phyloP scores from a whole-genome alignment of 2,329 filamentous ascomycete species.

The Fusarium xylarioides region DNA sequence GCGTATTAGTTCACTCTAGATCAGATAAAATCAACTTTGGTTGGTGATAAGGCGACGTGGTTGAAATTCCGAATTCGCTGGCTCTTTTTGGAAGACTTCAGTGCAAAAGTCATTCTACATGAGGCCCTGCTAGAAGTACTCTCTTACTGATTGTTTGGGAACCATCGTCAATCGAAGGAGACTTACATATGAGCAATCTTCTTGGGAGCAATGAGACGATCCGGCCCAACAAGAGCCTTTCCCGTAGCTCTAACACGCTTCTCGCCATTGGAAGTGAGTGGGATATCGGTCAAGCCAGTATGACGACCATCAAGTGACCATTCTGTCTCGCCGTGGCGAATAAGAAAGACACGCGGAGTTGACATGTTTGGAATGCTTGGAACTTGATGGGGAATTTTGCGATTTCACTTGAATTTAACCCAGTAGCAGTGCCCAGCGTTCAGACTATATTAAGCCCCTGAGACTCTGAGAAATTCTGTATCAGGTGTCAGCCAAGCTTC shows the following conservation, averaged over 20 bases:
- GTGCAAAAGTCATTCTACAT: background rate
- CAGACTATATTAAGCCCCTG: background rate
- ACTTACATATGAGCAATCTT: conserved; percentile 84
- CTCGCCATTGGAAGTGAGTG: conserved; percentile 83
- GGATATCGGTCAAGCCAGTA: conserved; percentile 87
- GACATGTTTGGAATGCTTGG: conserved; percentile 39
- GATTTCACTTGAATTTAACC: background rate
- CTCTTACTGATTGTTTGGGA: background rate
- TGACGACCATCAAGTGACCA: conserved; percentile 90
- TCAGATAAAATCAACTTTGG: background rate
- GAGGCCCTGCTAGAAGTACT: background rate
- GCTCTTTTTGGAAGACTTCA: background rate
- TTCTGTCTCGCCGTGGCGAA: conserved; percentile 94
- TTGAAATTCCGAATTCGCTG: background rate
- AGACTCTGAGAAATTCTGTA: background rate
- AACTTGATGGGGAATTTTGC: background rate
- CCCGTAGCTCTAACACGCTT: conserved; percentile 80
- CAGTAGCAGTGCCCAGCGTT: background rate
- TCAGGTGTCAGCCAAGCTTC: background rate
- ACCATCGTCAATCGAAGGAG: background rate
- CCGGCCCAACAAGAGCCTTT: conserved; percentile 81
- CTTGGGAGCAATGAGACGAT: conserved; percentile 83
- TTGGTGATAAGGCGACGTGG: background rate
- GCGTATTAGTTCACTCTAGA: background rate
- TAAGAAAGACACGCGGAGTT: conserved; percentile 79